phyloP scores from a whole-genome alignment of 768 basidiomycete genomes.

The Aureoboletus auriporus region DNA sequence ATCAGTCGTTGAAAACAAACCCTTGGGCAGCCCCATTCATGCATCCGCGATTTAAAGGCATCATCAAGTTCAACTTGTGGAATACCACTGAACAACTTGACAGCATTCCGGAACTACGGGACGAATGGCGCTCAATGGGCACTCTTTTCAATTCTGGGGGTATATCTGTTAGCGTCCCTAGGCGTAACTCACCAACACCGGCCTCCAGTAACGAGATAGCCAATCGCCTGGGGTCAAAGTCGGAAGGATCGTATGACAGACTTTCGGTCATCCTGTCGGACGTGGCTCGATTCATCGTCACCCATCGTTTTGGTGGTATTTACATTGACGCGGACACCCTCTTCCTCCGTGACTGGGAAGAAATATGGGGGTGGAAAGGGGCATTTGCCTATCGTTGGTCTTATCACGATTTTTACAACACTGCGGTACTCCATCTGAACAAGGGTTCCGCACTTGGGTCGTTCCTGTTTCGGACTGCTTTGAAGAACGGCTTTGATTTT shows the following conservation, averaged over 20 bases:
- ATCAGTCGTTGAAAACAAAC: conserved; percentile 56
- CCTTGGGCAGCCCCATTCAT: conserved; percentile 79
- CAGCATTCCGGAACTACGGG: conserved; percentile 64
- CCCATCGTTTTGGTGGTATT: conserved; percentile 67
- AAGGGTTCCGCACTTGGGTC: conserved; percentile 40
- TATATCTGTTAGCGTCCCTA: conserved; percentile 55
- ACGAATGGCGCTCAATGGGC: conserved; percentile 79
- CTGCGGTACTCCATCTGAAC: conserved; percentile 63
- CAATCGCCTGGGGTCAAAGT: conserved; percentile 53
- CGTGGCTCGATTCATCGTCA: conserved; percentile 94
- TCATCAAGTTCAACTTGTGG: conserved; percentile 56
- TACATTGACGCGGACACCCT: conserved; percentile 95
- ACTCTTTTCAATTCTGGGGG: conserved; percentile 88
- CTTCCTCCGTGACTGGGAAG: conserved; percentile 89
- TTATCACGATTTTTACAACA: conserved; percentile 89
- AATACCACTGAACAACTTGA: conserved; percentile 79
- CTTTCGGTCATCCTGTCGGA: conserved; percentile 91
- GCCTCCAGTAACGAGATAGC: not conserved
- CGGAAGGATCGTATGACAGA: conserved; percentile 63
- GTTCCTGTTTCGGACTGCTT: conserved; percentile 87
- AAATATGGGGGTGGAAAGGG: too few species aligned
- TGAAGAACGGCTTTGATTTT: conserved; percentile 90
- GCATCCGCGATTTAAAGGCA: too few species aligned
- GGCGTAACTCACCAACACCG: too few species aligned
- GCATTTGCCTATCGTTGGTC: conserved; percentile 59